A percentile compares a stretch with the other conserved stretches of the same genome.
phyloP scores from a whole-genome alignment of 208 protist species.

The Histomonas meleagridis region DNA sequence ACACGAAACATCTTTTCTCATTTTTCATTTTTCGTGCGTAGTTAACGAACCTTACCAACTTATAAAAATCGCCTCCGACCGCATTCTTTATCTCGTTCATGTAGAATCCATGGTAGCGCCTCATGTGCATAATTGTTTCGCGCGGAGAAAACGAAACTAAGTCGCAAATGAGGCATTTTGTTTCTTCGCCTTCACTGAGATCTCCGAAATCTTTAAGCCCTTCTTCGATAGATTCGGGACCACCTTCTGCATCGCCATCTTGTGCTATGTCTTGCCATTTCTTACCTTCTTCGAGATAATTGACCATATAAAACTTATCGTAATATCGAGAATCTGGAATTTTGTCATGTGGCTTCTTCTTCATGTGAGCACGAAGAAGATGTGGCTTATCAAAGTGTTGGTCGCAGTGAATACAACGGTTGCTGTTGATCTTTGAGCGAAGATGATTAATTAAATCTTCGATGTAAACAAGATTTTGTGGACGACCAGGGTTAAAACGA shows the following conservation, averaged over 20 bases:
- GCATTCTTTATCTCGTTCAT: neutral
- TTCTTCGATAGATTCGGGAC: neutral
- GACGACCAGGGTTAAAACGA: neutral
- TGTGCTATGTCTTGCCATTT: conserved; percentile 19
- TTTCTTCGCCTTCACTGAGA: neutral
- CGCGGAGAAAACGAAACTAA: neutral
- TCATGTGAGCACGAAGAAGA: neutral
- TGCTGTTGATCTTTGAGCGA: neutral
- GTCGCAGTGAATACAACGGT: neutral
- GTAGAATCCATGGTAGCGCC: neutral
- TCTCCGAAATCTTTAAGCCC: conserved; percentile 31
- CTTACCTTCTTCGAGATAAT: neutral
- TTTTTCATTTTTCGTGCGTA: neutral
- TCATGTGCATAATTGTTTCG: neutral
- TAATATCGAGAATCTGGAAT: neutral
- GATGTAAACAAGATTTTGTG: conserved; percentile 30
- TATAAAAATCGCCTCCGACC: neutral
- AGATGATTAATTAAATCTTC: neutral
- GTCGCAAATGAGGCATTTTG: neutral
- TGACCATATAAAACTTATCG: conserved; percentile 5
- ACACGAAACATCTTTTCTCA: neutral
- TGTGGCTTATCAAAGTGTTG: neutral
- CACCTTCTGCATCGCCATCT: neutral
- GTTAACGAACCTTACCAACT: neutral
- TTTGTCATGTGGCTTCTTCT: conserved; percentile 31